phyloP scores from a whole-genome alignment of 2,329 filamentous ascomycete genomes.

The Aspergillus carbonarius region DNA sequence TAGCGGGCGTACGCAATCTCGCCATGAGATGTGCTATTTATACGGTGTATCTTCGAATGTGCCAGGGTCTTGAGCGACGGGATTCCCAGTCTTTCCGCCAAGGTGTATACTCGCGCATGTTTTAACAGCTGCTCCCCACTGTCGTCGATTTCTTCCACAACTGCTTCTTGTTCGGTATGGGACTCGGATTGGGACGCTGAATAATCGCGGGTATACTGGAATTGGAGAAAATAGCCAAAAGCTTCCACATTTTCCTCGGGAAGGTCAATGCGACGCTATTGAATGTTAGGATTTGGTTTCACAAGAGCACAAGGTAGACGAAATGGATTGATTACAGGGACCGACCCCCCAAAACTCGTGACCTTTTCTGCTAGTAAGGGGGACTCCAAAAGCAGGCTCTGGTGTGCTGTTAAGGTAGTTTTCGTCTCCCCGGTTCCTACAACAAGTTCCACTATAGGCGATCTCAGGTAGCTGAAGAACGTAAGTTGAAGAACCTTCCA shows the following conservation, averaged over 20 bases:
- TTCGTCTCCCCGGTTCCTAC: conserved; percentile 61
- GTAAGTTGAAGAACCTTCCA: neutral
- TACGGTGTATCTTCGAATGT: conserved; percentile 87
- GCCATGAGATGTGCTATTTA: conserved; percentile 81
- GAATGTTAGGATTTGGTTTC: neutral
- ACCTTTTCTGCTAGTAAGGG: conserved; percentile 70
- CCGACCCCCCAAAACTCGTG: conserved; percentile 60
- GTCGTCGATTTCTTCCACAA: conserved; percentile 67
- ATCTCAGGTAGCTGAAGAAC: conserved; percentile 49
- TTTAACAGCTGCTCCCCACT: conserved; percentile 81
- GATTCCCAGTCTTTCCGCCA: conserved; percentile 75
- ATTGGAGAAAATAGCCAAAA: conserved; percentile 77
- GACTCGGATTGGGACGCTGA: conserved; percentile 65
- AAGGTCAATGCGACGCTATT: conserved; percentile 68
- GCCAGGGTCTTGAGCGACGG: conserved; percentile 70
- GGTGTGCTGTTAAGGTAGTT: conserved; percentile 73
- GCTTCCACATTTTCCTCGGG: conserved; percentile 67
- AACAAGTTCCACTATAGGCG: conserved; percentile 67
- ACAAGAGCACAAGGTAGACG: neutral
- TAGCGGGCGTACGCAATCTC: conserved; percentile 91
- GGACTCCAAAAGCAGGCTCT: conserved; percentile 70
- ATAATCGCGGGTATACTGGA: conserved; percentile 82
- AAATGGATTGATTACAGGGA: conserved; percentile 52
- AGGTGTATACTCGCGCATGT: conserved; percentile 85
- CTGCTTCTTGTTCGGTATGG: conserved; percentile 63